phyloP scores from a whole-genome alignment of 345 rosid genomes.

The Lepidium africanum region DNA sequence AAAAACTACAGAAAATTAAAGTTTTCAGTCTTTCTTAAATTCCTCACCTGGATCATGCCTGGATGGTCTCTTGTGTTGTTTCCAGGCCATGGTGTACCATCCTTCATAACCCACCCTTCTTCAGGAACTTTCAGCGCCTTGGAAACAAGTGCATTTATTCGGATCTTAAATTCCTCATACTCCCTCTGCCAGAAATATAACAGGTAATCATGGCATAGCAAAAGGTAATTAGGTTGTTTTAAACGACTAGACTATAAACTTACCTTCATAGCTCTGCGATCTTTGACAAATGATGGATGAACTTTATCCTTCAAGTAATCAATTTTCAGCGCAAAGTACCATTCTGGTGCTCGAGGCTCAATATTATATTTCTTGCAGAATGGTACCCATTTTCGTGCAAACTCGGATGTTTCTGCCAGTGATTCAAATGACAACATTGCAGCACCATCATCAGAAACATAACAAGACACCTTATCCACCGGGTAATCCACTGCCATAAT shows the following conservation, averaged over 20 bases:
- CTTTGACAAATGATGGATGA: slow-evolving; percentile 84
- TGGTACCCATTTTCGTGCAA: slow-evolving; percentile 91
- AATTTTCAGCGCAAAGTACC: slow-evolving; percentile 73
- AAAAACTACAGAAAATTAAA: not conserved
- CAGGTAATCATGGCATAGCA: not conserved
- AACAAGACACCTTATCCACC: slow-evolving; percentile 86
- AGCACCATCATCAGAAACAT: slow-evolving; percentile 61
- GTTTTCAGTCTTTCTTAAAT: not conserved
- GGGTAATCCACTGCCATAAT: slow-evolving; percentile 91
- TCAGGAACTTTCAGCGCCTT: slow-evolving; percentile 77
- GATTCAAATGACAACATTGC: slow-evolving; percentile 50
- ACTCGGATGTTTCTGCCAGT: slow-evolving; percentile 70
- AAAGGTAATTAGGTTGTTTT: not conserved
- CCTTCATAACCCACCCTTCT: slow-evolving; percentile 97
- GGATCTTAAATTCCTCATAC: slow-evolving; percentile 82
- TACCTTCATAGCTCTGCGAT: slow-evolving; percentile 96
- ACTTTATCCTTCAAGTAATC: slow-evolving; percentile 92
- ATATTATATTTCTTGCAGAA: slow-evolving; percentile 71
- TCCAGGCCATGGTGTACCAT: slow-evolving; percentile 98
- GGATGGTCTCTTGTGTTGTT: slow-evolving; percentile 96
- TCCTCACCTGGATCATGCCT: slow-evolving; percentile 89
- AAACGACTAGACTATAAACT: not conserved
- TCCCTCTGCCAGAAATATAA: slow-evolving; percentile 51
- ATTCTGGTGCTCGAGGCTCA: slow-evolving; percentile 94
- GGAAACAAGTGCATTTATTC: slow-evolving; percentile 80